Conservation (phyloP, 441 rosid genomes). For the Bruguiera hainesii region DNA sequence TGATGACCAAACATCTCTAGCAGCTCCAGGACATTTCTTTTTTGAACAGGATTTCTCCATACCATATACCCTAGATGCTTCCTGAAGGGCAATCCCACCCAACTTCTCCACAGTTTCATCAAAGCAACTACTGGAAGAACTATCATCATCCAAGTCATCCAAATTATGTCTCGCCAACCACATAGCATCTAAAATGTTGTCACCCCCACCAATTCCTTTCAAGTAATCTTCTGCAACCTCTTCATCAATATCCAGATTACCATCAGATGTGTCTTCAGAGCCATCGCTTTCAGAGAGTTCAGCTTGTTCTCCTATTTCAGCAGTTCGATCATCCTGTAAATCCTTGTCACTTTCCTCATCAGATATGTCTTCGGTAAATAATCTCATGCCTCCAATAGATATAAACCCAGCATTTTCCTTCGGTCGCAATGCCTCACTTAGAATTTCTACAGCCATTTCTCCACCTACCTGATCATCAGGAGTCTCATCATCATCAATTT, state of each 20-base stretch:
- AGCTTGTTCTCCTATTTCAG: conserved; percentile 30
- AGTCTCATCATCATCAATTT: conserved; percentile 29
- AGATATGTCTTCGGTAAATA: conserved; percentile 70
- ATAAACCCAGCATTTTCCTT: conserved; percentile 56
- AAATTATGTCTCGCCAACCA: conserved; percentile 50
- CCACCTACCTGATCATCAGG: conserved; percentile 19
- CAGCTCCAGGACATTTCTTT: conserved; percentile 28
- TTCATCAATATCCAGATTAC: conserved; percentile 66
- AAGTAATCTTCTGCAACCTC: conserved; percentile 80
- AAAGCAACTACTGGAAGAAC: conserved; percentile 52
- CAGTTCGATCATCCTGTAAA: conserved; percentile 41
- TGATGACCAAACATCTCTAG: conserved; percentile 37
- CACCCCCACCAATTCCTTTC: conserved; percentile 81
- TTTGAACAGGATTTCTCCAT: conserved; percentile 40
- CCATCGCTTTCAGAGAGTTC: conserved; percentile 46
- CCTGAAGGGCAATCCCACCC: conserved; percentile 59
- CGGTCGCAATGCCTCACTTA: conserved; percentile 24
- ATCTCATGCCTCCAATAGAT: conserved; percentile 62
- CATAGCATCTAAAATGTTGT: conserved; percentile 48
- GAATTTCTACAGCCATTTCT: conserved; percentile 37
- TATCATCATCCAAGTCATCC: conserved; percentile 48
- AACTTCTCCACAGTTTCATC: conserved; percentile 54
- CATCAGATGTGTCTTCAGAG: conserved; percentile 40
- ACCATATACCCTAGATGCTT: conserved; percentile 71
- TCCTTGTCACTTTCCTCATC: conserved; percentile 49